Evolutionary conservation across 108 stramenopile genomes (phyloP).

Genomic region (Pseudonitzschia pungens): DNA sequence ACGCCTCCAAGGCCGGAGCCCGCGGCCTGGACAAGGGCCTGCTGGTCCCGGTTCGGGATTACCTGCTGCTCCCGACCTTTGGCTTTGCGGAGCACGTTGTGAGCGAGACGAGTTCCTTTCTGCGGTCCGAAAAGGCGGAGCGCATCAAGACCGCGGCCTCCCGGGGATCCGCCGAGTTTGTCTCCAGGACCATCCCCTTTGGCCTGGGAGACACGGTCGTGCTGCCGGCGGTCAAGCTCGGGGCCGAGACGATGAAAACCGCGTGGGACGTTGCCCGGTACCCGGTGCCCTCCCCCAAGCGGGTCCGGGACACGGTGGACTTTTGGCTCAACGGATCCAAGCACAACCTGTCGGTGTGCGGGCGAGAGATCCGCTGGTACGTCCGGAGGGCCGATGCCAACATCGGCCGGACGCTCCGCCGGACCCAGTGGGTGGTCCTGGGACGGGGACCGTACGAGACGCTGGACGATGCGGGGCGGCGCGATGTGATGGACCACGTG

Average conservation of each 20-base stretch:
- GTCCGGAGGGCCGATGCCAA: conserved; percentile 58
- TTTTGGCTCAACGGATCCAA: conserved; percentile 51
- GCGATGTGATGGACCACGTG: conserved; percentile 63
- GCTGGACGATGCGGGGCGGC: conserved; percentile 44
- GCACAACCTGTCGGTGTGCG: conserved; percentile 37
- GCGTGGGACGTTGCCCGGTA: conserved; percentile 58
- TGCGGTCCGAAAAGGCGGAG: conserved; percentile 42
- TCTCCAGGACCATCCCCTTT: conserved; percentile 46
- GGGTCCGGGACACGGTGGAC: conserved; percentile 57
- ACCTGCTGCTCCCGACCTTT: conserved; percentile 63
- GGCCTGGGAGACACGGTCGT: conserved; percentile 48
- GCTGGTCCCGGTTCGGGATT: conserved; percentile 64
- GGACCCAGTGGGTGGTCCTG: conserved; percentile 68
- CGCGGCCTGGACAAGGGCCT: conserved; percentile 52
- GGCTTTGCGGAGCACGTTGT: conserved; percentile 42
- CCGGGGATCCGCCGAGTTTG: conserved; percentile 34
- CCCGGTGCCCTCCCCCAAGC: conserved; percentile 51
- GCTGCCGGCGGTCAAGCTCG: conserved; percentile 43
- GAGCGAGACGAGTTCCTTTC: conserved; percentile 40
- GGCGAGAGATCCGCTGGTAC: conserved; percentile 51
- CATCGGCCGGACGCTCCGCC: conserved; percentile 53
- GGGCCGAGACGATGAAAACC: conserved; percentile 34
- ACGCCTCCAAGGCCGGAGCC: conserved; percentile 53
- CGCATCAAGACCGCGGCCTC: conserved; percentile 14
- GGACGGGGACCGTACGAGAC: conserved; percentile 64